A percentile compares a stretch with the other conserved stretches of the same genome.
Evolutionary conservation across 1,284 basidiomycete genomes (phyloP).

Genomic region (Mrakiaceae sp.): DNA sequence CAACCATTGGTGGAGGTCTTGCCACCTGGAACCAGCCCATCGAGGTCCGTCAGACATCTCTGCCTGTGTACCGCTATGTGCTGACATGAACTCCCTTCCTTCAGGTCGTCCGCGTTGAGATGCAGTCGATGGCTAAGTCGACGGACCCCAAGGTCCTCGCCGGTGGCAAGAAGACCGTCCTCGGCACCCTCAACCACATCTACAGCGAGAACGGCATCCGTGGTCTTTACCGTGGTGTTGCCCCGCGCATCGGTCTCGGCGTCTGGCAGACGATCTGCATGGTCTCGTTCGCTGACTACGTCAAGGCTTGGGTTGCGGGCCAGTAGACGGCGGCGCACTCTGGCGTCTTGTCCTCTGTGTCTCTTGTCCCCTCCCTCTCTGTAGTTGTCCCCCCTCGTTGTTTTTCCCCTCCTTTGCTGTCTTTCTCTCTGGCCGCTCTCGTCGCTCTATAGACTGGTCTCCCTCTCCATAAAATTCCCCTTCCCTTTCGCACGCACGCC

Average conservation of each 20-base stretch:
- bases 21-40: constrained; percentile 99
- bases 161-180: constrained; percentile 69
- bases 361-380: background rate
- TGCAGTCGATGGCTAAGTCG: constrained; percentile 95
- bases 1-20: constrained; percentile 84
- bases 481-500: too few relatives aligned
- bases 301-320: constrained; percentile 10
- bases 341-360: background rate
- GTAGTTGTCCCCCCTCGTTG: background rate
- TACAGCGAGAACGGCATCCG: constrained; percentile 95
- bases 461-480: too few relatives aligned
- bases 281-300: constrained; percentile 14
- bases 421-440: too few relatives aligned
- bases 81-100: background rate
- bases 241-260: constrained; percentile 89
- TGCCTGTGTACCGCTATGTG: background rate
- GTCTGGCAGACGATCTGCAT: constrained; percentile 70
- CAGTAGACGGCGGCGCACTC: background rate
- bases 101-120: constrained; percentile 47
- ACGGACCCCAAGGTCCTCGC: constrained; percentile 62
- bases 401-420: background rate
- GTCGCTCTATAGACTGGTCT: too few relatives aligned
- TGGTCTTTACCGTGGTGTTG: constrained; percentile 94
- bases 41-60: constrained; percentile 49
- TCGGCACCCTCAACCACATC: constrained; percentile 82